Conservation (phyloP, 2,329 filamentous ascomycete species). For the Aschersonia sp. region DNA sequence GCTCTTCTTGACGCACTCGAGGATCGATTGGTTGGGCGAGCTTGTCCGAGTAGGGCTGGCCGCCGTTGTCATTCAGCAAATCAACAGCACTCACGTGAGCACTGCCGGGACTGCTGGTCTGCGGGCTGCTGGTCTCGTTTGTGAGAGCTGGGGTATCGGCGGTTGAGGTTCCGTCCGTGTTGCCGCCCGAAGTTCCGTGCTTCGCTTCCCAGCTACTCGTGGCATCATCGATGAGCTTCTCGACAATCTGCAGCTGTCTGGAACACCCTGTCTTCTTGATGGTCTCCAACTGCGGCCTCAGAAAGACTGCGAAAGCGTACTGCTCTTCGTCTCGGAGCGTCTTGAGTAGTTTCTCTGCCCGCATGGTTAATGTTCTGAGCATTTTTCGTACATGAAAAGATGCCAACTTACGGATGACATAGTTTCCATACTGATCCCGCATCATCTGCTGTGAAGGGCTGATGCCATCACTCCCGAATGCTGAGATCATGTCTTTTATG, state of each 20-base stretch:
- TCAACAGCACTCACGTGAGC: conserved; percentile 41
- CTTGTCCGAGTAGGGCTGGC: conserved; percentile 9
- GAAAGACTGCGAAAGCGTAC: conserved; percentile 43
- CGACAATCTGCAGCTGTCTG: conserved; percentile 37
- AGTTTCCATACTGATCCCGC: conserved; percentile 88
- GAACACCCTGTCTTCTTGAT: conserved; percentile 51
- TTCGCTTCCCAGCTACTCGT: conserved; percentile 10
- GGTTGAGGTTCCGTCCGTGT: conserved; percentile 34
- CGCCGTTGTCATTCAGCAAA: conserved; percentile 16
- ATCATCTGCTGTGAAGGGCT: conserved; percentile 64
- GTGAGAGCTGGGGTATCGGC: conserved; percentile 53
- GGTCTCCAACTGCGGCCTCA: conserved; percentile 45
- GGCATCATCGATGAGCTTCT: conserved; percentile 16
- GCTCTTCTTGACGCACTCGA: conserved; percentile 16
- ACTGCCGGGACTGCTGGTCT: conserved; percentile 51
- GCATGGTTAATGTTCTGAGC: conserved; percentile 3
- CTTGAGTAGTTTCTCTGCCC: conserved; percentile 62
- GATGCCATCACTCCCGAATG: conserved; percentile 46
- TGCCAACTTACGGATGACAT: conserved; percentile 70
- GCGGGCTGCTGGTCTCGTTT: conserved; percentile 54
- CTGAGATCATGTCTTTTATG: conserved; percentile 51
- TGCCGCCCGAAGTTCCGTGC: conserved; percentile 19
- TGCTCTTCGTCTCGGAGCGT: conserved; percentile 46
- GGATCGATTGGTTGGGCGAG: conserved; percentile 6
- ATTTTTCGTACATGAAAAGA: too few species aligned